Base-by-base conservation (phyloP, 129 eudicot species). In the Arctium lappa region DNA sequence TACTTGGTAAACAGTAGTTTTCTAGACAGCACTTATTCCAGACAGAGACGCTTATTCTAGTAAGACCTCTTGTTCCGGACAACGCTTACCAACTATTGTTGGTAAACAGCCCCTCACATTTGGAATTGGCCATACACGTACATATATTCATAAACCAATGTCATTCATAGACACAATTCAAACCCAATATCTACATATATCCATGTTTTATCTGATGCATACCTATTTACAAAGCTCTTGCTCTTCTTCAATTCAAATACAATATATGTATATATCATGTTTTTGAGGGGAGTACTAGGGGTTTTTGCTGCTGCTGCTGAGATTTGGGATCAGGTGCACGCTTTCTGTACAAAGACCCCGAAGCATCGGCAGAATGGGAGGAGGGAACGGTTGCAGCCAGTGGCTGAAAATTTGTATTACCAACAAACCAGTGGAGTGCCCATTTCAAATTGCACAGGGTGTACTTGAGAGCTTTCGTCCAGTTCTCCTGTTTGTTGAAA, bases 381-480 rank as follows among this genome's bases (percentile, higher is more conserved):
- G 91, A 80, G 29, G 77, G 30, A 74, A 72, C 87, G 0, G 93
- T 27, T 31, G 92, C 87, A 13, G 92, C 83, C 22, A 91, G 90
- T 18, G 99, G 95, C 91, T 93, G 99, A 79, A 96, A 93, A 78
- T 89, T 93, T 11, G 99, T 93, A 63, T 90, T 95, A 18, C 97
- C 97, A 12, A 93, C 95, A 79, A 95, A 95, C 99, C 98, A 96
- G 80, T 90, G 93, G 74, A 96, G 99, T 29, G 96, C 99, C 98
- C 98, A 96, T 85, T 93, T 96, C 86, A 96, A 84, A 82, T 96
- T 89, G 87, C 94, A 91, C 29, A 96, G 96, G 1, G 98, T 96
- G 88, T 96, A 93, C 90, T 93, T 96, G 42, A 96, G 94, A 81
- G 99, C 99, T 88, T 93, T 96, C 2, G 99, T 96, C 99, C 98